Conservation (phyloP, 345 rosid species). For the Erodium maritimum region DNA sequence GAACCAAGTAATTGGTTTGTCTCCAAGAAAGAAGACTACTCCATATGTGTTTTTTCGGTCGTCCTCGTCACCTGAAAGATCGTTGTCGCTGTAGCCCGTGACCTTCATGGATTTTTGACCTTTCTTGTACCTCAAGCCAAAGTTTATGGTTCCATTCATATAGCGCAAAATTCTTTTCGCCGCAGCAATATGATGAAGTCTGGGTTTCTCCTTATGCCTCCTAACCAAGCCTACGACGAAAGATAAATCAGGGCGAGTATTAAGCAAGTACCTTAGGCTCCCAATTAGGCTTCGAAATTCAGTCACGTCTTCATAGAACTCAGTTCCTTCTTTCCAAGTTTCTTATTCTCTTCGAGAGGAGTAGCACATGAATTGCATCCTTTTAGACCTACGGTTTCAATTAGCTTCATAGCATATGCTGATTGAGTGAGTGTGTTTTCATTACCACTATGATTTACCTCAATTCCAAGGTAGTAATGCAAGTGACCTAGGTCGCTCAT, state of each 20-base stretch:
- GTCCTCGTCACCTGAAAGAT: neutral
- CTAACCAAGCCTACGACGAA: neutral
- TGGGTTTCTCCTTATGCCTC: neutral
- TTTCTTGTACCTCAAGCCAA: slow-evolving; percentile 1
- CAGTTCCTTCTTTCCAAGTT: neutral
- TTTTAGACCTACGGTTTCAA: no score
- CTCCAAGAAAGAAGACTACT: neutral
- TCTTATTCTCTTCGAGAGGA: no score
- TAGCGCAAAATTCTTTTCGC: neutral
- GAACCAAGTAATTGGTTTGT: neutral
- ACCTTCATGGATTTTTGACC: neutral
- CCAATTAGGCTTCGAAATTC: neutral
- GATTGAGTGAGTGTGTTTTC: no score
- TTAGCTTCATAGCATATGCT: no score
- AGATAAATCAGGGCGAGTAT: neutral
- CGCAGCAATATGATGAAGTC: neutral
- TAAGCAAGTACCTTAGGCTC: no score
- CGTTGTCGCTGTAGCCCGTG: neutral
- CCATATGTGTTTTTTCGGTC: no score
- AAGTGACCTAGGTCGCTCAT: neutral
- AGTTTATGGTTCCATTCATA: neutral
- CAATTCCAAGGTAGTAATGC: no score
- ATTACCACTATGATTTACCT: no score
- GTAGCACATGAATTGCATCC: no score
- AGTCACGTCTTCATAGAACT: neutral